Evolutionary conservation across 345 rosid genomes (phyloP).

Genomic region (Lepidium africanum): DNA sequence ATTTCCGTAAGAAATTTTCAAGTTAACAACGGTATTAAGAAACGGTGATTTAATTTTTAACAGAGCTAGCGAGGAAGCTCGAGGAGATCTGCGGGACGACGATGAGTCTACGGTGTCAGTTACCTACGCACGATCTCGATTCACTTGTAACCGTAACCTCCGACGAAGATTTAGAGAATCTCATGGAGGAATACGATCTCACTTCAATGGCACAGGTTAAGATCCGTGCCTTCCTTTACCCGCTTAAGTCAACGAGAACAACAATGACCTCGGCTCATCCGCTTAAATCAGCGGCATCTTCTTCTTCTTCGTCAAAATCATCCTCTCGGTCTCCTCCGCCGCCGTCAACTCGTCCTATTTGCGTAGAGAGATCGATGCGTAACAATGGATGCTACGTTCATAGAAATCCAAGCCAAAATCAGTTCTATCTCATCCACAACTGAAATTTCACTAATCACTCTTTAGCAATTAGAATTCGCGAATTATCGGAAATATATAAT

Average conservation of each 20-base stretch:
- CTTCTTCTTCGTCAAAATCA: conserved; percentile 32
- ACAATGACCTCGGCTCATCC: background rate
- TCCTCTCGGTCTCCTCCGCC: conserved; percentile 24
- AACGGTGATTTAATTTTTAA: conserved; percentile 10
- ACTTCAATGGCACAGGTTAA: conserved; percentile 37
- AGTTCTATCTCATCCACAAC: conserved; percentile 43
- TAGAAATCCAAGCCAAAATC: conserved; percentile 38
- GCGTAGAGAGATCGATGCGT: conserved; percentile 27
- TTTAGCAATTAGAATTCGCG: background rate
- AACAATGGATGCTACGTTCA: conserved; percentile 40
- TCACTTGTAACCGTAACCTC: conserved; percentile 72
- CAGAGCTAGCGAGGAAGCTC: conserved; percentile 71
- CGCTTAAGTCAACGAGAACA: conserved; percentile 25
- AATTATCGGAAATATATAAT: background rate
- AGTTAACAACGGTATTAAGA: background rate
- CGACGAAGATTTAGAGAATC: conserved; percentile 79
- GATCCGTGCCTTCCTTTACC: conserved; percentile 78
- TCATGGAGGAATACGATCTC: conserved; percentile 82
- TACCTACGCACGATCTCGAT: conserved; percentile 83
- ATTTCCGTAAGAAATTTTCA: background rate
- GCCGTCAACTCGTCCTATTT: conserved; percentile 7
- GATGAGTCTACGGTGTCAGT: conserved; percentile 71
- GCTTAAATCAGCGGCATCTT: background rate
- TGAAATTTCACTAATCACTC: conserved; percentile 49
- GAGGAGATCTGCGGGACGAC: conserved; percentile 51